Percentiles rank a stretch among this genome's conserved stretches.
phyloP scores from a whole-genome alignment of 306 rosid genomes.

The Hippophae rhamnoides region DNA sequence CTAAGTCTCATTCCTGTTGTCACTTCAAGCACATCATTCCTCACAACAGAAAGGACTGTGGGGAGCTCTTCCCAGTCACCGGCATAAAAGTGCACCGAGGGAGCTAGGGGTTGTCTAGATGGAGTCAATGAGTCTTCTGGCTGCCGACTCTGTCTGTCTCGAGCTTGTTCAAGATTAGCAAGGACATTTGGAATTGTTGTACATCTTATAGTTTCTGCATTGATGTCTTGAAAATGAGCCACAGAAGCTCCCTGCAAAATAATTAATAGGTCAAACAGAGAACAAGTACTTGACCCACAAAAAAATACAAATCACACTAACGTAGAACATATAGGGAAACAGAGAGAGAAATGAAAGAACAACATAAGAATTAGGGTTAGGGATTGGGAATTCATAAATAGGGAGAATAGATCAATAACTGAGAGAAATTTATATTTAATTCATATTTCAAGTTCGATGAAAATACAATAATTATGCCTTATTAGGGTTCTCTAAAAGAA shows the following conservation, averaged over 20 bases:
- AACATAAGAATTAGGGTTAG: too few species aligned
- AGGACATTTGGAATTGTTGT: slow-evolving; percentile 89
- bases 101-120: slow-evolving; percentile 65
- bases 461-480: too few species aligned
- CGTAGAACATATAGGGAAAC: too few species aligned
- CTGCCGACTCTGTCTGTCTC: slow-evolving; percentile 82
- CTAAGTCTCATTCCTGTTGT: slow-evolving; percentile 74
- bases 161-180: slow-evolving; percentile 94
- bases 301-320: too few species aligned
- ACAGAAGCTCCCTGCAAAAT: slow-evolving; percentile 69
- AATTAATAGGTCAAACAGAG: slow-evolving; percentile 9
- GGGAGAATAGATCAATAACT: too few species aligned
- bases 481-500: too few species aligned
- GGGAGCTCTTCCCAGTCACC: slow-evolving; percentile 97
- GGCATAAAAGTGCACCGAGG: slow-evolving; percentile 75
- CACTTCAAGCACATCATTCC: slow-evolving; percentile 53
- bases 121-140: slow-evolving; percentile 91
- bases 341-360: too few species aligned
- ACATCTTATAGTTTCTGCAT: slow-evolving; percentile 85
- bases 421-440: too few species aligned
- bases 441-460: too few species aligned
- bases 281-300: too few species aligned
- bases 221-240: slow-evolving; percentile 89
- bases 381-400: too few species aligned
- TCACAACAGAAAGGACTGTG: slow-evolving; percentile 60